Evolutionary conservation across 2,329 filamentous ascomycete species (phyloP).

Genomic region (Paradendryphiella salina): DNA sequence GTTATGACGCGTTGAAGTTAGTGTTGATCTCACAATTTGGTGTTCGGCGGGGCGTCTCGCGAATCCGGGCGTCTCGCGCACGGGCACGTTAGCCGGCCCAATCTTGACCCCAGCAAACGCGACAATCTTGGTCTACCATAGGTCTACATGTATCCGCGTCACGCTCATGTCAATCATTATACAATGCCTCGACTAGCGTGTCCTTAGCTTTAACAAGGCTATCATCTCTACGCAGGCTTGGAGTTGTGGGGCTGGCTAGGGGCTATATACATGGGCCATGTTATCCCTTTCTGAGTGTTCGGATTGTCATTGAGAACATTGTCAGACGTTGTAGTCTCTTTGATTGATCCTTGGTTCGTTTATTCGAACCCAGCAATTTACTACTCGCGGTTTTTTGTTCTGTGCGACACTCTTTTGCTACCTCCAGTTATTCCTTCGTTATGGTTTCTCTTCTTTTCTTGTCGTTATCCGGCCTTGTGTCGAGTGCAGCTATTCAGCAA

Average conservation of each 20-base stretch:
- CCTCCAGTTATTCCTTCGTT: slow-evolving; percentile 15
- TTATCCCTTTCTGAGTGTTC: neutral
- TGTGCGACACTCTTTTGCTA: slow-evolving; percentile 5
- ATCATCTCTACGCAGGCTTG: slow-evolving; percentile 4
- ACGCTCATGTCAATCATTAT: slow-evolving; percentile 9
- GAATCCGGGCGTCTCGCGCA: too few species aligned
- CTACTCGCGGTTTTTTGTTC: slow-evolving; percentile 4
- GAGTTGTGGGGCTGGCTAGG: slow-evolving; percentile 13
- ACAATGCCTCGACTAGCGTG: slow-evolving; percentile 13
- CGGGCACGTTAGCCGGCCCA: slow-evolving; percentile 13
- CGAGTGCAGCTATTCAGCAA: slow-evolving; percentile 34
- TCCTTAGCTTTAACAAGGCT: slow-evolving; percentile 3
- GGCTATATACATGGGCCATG: slow-evolving; percentile 9
- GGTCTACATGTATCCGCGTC: slow-evolving; percentile 3
- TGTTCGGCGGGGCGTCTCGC: too few species aligned
- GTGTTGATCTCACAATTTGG: too few species aligned
- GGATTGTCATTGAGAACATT: neutral
- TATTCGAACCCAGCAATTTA: neutral
- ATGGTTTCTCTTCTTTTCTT: slow-evolving; percentile 31
- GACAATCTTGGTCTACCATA: slow-evolving; percentile 9
- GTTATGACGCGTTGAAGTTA: too few species aligned
- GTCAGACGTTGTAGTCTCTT: neutral
- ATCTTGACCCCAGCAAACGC: slow-evolving; percentile 5
- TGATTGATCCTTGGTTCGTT: neutral
- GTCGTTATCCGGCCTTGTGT: slow-evolving; percentile 25